Conservation (phyloP, 2,329 filamentous ascomycete genomes). For the Ophiostoma angusticollis region DNA sequence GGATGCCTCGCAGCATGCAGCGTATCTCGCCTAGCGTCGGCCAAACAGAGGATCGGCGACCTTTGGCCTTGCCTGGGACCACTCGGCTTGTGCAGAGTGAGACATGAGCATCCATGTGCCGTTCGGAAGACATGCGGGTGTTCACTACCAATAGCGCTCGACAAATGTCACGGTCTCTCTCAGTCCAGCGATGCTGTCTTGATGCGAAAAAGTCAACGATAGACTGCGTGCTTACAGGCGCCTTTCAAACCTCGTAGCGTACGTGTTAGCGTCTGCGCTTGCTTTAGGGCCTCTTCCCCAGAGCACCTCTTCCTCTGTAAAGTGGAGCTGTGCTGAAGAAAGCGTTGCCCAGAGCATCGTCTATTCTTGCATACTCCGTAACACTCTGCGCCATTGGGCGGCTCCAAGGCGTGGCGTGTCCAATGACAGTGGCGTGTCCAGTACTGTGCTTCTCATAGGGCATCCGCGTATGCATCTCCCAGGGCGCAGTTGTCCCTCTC, state of each 20-base stretch:
- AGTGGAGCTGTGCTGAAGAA: too few relatives aligned
- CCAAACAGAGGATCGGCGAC: neutral
- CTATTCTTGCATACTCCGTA: neutral
- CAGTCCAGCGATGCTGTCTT: too few relatives aligned
- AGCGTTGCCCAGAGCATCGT: too few relatives aligned
- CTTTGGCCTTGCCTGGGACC: neutral
- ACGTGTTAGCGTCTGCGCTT: neutral
- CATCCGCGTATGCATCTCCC: constrained; percentile 23
- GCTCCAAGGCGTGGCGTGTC: constrained; percentile 14
- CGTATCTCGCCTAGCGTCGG: too few relatives aligned
- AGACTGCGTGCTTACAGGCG: too few relatives aligned
- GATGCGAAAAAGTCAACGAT: too few relatives aligned
- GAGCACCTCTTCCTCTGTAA: neutral
- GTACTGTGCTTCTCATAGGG: constrained; percentile 24
- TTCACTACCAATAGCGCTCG: neutral
- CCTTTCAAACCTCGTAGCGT: neutral
- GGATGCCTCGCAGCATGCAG: too few relatives aligned
- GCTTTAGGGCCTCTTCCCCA: neutral
- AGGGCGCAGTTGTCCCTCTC: constrained; percentile 18
- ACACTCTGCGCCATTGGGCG: constrained; percentile 9
- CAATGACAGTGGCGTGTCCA: constrained; percentile 21
- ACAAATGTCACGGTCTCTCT: too few relatives aligned
- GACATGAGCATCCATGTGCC: constrained; percentile 8
- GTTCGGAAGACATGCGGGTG: neutral
- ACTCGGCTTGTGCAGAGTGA: constrained; percentile 5